A percentile compares a stretch with the other conserved stretches of the same genome.
These are phyloP conservation scores for Trichoderma harzianum DNA, from an alignment of 2,329 filamentous ascomycete genomes.

Conservation along the genomic window DNA sequence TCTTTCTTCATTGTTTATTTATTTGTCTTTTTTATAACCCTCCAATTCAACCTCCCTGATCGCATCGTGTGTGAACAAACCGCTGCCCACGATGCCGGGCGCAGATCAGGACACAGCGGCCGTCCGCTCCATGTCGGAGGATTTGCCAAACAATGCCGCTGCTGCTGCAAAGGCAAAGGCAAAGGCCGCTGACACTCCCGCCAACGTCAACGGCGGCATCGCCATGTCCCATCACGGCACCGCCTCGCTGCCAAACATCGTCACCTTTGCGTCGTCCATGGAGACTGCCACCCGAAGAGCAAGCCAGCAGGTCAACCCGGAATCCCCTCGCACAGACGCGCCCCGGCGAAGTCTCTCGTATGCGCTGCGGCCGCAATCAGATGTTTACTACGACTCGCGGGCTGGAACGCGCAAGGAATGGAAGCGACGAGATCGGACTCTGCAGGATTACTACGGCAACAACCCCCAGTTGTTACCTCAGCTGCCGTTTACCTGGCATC, in stretches of 20 bases:
- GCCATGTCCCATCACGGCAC: neutral
- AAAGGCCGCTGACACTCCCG: neutral
- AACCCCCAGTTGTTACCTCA: slow-evolving; percentile 39
- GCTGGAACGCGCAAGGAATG: slow-evolving; percentile 36
- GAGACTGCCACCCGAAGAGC: neutral
- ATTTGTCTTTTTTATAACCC: neutral
- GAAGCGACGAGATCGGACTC: slow-evolving; percentile 33
- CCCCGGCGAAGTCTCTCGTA: slow-evolving; percentile 36
- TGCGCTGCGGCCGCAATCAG: slow-evolving; percentile 31
- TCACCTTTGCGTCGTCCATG: neutral
- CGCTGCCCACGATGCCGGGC: slow-evolving; percentile 5
- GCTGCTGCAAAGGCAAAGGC: neutral
- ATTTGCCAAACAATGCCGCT: neutral
- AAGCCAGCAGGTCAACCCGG: neutral
- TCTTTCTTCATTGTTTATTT: neutral
- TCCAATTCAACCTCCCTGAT: neutral
- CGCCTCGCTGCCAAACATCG: neutral
- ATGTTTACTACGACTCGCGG: slow-evolving; percentile 40
- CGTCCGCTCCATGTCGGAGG: neutral
- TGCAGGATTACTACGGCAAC: slow-evolving; percentile 40
- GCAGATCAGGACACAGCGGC: neutral
- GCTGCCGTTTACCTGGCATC: slow-evolving; percentile 41
- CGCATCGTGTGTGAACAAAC: neutral
- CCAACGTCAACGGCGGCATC: neutral
- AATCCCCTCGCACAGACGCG: slow-evolving; percentile 19